Percentiles rank a stretch among this genome's conserved stretches.
Conservation (phyloP, 768 basidiomycete genomes). For the Pleurotus citrinopileatus region DNA sequence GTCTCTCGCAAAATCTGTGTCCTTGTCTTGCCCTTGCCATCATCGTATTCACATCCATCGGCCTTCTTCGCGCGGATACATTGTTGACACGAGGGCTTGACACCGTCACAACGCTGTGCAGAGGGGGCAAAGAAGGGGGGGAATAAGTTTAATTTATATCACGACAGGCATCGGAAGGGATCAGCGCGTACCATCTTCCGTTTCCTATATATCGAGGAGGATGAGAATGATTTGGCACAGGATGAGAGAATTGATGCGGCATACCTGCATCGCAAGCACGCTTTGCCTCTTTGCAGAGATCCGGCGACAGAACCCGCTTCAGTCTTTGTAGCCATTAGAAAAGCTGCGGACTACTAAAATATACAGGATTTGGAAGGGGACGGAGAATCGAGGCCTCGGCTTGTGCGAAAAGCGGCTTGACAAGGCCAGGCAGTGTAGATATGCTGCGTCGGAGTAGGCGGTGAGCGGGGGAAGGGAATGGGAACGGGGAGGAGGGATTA, state of each 20-base stretch:
- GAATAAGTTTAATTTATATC: neutral
- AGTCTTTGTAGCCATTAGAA: conserved; percentile 50
- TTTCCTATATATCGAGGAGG: conserved; percentile 41
- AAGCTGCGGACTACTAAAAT: conserved; percentile 32
- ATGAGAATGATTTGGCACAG: conserved; percentile 11
- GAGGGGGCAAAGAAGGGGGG: conserved; percentile 18
- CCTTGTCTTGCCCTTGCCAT: conserved; percentile 80
- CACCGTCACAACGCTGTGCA: conserved; percentile 70
- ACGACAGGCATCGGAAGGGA: conserved; percentile 2
- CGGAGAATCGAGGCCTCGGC: conserved; percentile 7
- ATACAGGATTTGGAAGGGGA: conserved; percentile 18
- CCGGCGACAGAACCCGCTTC: conserved; percentile 28
- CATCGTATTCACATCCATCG: conserved; percentile 77
- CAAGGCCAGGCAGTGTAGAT: conserved; percentile 16
- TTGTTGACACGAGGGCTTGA: conserved; percentile 76
- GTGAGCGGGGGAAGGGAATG: conserved; percentile 18
- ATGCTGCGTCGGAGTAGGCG: neutral
- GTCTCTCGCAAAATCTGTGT: conserved; percentile 79
- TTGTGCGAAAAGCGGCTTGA: conserved; percentile 8
- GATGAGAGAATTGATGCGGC: conserved; percentile 17
- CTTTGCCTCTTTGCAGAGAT: conserved; percentile 66
- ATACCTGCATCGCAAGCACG: conserved; percentile 71
- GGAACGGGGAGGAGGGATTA: conserved; percentile 15
- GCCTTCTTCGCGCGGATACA: conserved; percentile 75
- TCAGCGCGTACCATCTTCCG: conserved; percentile 57